Evolutionary conservation across 208 protist species (phyloP), one percentile per base, ranked within the genome.

Genomic region (Wallacemonas rigidus): DNA sequence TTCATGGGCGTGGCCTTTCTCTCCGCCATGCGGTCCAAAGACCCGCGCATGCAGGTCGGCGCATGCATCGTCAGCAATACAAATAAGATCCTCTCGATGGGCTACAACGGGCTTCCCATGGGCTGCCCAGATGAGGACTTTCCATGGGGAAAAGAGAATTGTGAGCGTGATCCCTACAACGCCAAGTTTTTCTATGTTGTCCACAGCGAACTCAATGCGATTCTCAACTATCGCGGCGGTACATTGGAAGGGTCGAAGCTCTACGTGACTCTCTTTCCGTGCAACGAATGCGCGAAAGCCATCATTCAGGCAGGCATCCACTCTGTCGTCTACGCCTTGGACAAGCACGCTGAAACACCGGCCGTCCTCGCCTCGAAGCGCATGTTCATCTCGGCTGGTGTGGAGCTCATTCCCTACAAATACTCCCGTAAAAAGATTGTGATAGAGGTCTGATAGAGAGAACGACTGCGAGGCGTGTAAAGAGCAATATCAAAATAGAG

Each of bases 211-310:
- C 65, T 86, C 69, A 90, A 92, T 60, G 82, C 87, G 40, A 92
- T 92, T 50, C 51, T 88, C 58, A 92, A 92, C 84, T 56, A 90
- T 38, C 68, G 76, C n/a, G 73, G 72, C 14, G 81, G 79, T 57
- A 72, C 65, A 35, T 84, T 90, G 38, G 60, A 65, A 38, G 60
- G 60, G 41, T 65, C 60, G 1, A 65, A 65, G 60, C 40, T 65
- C 14, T 92, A 89, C 71, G 83, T 89, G 12, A 78, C 78, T 0
- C 74, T 92, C 12, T 89, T 89, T 61, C 87, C 87, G 3, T 92
- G 87, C 81, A 89, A 91, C 57, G 86, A 92, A 50, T 92, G 87
- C 68, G 79, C 85, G 7, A 92, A 92, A 78, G 67, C 90, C 45
- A 90, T 92, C 72, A 91, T 92, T 47, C 87, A 92, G 69, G 70